Base-by-base conservation (phyloP, 2,329 filamentous ascomycete species). In the Dactylellina parvicollis region DNA sequence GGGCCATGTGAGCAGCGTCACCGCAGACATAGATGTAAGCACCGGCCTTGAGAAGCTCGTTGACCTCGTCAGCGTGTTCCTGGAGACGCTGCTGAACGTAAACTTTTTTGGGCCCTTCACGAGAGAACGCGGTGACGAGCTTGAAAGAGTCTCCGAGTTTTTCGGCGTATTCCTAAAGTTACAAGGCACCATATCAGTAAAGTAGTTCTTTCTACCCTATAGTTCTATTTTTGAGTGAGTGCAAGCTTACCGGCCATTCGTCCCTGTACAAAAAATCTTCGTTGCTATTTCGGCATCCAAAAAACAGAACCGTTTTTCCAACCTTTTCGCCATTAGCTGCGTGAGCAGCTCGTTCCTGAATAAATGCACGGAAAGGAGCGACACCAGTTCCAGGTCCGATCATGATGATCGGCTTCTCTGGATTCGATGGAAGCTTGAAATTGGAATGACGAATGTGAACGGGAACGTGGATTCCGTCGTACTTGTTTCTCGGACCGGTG, bases 21-120 rank as follows among this genome's bases (percentile, higher is more conserved):
- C 95, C 95, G 79, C 96, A 99, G 69, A 99, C 94, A 81, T 99
- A 99, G 81, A 99, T 93, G 82, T 95, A 97, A 3, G 92, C 95
- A 79, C 89, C 89, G 81, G 93, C 91, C 81, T 92, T 85, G 8
- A 99, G 85, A 0, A 99, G 87, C 76, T 94, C 89, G 82, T 96
- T 94, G 82, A 99, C 86, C 78, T 96, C 88, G 78, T 91, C 86
- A 70, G 91, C 89, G 55, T 89, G 86, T 81, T 98, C 92, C 82
- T 91, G 90, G 73, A 99, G 86, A 75, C 91, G 87, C 82, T 99
- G 92, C 83, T 99, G 95, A 20, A 99, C 95, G 80, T 99, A 99
- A 36, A 99, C 91, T 83, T 99, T 99, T 81, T 95, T 86, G 44
- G 88, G 81, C 0, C 87, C 85, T 71, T 97, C 92, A 76, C 95